A percentile compares a stretch with the other conserved stretches of the same genome.
These are phyloP conservation scores for Candida dubliniensis DNA, from an alignment of 1,139 yeast genomes.

Conservation along the genomic window DNA sequence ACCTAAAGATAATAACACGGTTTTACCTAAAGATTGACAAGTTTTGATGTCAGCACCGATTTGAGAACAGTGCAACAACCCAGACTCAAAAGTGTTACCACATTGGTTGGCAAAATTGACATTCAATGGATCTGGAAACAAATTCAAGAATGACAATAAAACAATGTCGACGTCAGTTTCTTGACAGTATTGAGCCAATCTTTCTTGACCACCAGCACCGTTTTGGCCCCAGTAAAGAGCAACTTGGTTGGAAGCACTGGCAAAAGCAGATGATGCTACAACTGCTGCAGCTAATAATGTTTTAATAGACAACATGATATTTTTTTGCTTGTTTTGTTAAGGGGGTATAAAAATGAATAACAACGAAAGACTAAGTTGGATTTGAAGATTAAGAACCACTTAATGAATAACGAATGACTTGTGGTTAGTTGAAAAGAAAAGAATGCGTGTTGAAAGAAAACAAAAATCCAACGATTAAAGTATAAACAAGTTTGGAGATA, in stretches of 20 bases:
- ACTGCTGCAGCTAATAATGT: constrained; percentile 12
- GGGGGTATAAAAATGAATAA: neutral
- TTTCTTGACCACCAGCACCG: constrained; percentile 53
- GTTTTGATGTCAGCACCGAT: constrained; percentile 72
- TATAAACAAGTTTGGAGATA: too few relatives aligned
- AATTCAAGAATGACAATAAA: constrained; percentile 65
- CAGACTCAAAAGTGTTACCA: constrained; percentile 50
- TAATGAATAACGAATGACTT: neutral
- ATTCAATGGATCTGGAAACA: constrained; percentile 50
- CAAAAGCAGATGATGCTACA: constrained; percentile 28
- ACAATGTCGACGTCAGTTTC: constrained; percentile 69
- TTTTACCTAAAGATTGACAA: constrained; percentile 79
- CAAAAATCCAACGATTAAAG: too few relatives aligned
- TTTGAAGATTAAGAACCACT: neutral
- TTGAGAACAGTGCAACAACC: constrained; percentile 58
- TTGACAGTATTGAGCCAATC: constrained; percentile 66
- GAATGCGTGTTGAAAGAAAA: neutral
- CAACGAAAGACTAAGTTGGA: neutral
- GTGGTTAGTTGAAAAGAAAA: neutral
- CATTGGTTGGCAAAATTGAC: constrained; percentile 76
- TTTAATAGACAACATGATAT: constrained; percentile 12
- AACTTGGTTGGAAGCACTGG: constrained; percentile 52
- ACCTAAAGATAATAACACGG: constrained; percentile 79
- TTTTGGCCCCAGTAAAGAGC: constrained; percentile 90
- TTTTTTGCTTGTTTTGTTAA: neutral